Evolutionary conservation across 83 land plant species (phyloP).

Genomic region (Thuja plicata): DNA sequence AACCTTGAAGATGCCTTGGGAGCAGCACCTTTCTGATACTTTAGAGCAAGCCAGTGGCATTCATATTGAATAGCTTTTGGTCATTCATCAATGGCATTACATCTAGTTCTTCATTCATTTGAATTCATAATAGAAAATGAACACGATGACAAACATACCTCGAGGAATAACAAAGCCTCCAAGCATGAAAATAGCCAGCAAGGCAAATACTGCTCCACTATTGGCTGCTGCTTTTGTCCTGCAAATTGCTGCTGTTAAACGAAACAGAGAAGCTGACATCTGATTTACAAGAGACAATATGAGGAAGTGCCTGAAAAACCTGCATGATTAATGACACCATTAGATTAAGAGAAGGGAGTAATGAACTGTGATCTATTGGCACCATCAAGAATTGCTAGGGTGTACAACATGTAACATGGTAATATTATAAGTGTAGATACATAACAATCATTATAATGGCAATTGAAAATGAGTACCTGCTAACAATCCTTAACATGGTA

Average conservation of each 20-base stretch:
- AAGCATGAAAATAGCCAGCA: constrained; percentile 22
- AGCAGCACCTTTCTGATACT: neutral
- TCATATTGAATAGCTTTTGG: neutral
- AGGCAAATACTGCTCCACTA: constrained; percentile 22
- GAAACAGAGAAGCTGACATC: constrained; percentile 35
- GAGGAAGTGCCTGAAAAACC: constrained; percentile 42
- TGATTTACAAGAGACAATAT: constrained; percentile 28
- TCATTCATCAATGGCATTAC: neutral
- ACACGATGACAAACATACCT: constrained; percentile 12
- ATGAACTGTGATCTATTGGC: neutral
- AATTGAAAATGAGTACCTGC: constrained; percentile 38
- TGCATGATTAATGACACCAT: constrained; percentile 10
- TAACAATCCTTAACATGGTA: no score
- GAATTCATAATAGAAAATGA: neutral
- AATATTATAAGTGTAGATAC: neutral
- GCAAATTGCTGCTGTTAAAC: constrained; percentile 31
- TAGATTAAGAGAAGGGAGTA: neutral
- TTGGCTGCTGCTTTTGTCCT: constrained; percentile 31
- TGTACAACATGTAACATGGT: neutral
- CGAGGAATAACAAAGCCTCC: constrained; percentile 44
- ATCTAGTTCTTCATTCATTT: neutral
- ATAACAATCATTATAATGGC: neutral
- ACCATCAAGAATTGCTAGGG: neutral
- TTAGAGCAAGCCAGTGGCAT: neutral
- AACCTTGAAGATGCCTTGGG: neutral